A percentile compares a stretch with the other conserved stretches of the same genome.
These are phyloP conservation scores for Rhytidhysteron rufulum DNA, from an alignment of 2,329 filamentous ascomycete genomes.

Conservation along the genomic window DNA sequence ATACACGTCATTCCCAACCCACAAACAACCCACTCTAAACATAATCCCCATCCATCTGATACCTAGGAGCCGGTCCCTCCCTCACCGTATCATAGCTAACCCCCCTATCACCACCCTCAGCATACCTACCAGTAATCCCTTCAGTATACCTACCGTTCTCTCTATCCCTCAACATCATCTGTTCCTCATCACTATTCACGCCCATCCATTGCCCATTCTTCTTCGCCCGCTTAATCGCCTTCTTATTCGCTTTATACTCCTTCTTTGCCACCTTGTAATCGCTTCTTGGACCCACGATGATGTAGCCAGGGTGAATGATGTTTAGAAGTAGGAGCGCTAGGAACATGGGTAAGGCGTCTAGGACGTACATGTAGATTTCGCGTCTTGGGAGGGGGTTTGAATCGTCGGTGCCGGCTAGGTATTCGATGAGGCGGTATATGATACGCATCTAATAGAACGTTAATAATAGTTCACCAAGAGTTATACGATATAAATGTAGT, in stretches of 20 bases:
- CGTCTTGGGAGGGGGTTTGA: slow-evolving; percentile 42
- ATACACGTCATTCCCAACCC: too few relatives aligned
- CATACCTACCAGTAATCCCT: too few relatives aligned
- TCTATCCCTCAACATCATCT: background rate
- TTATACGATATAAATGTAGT: background rate
- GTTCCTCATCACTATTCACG: background rate
- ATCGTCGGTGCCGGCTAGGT: slow-evolving; percentile 38
- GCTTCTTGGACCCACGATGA: slow-evolving; percentile 4
- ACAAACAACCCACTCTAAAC: too few relatives aligned
- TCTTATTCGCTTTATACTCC: slow-evolving; percentile 4
- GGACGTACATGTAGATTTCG: slow-evolving; percentile 49
- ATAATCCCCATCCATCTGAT: too few relatives aligned
- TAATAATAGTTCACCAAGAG: background rate
- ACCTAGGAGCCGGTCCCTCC: too few relatives aligned
- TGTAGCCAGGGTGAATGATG: slow-evolving; percentile 8
- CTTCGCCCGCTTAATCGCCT: slow-evolving; percentile 2
- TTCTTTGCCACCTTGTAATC: slow-evolving; percentile 5
- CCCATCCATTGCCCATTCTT: slow-evolving; percentile 1
- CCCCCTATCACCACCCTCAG: too few relatives aligned
- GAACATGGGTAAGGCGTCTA: slow-evolving; percentile 54
- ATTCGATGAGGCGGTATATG: slow-evolving; percentile 56
- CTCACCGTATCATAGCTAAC: too few relatives aligned
- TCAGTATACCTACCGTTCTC: too few relatives aligned
- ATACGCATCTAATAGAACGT: slow-evolving; percentile 42
- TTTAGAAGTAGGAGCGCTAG: slow-evolving; percentile 18